Evolutionary conservation across 2,329 filamentous ascomycete species (phyloP).

Genomic region (Colletotrichum cuscutae): DNA sequence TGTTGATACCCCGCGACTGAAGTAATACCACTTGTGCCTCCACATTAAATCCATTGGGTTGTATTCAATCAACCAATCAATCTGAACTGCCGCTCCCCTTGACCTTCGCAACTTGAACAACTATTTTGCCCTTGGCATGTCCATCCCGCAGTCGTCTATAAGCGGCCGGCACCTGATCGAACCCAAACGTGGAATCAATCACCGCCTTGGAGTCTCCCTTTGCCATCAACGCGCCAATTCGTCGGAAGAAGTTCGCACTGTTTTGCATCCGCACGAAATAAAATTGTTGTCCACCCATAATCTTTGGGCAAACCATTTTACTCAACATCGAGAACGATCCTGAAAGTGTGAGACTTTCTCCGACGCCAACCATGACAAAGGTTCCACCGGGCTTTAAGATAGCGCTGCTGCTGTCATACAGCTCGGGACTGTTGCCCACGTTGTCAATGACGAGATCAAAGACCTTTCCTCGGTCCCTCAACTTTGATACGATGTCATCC

Average conservation of each 20-base stretch:
- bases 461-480: conserved; percentile 32
- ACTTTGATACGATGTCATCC: conserved; percentile 27
- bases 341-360: conserved; percentile 23
- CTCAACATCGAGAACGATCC: background rate
- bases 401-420: conserved; percentile 35
- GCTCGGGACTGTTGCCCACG: conserved; percentile 33
- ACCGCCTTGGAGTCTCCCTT: conserved; percentile 39
- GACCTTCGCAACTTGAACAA: conserved; percentile 31
- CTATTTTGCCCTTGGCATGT: conserved; percentile 40
- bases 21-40: no score
- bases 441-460: conserved; percentile 44
- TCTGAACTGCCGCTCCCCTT: no score
- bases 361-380: conserved; percentile 71
- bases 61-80: no score
- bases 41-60: no score
- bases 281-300: background rate
- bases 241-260: conserved; percentile 11
- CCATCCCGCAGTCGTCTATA: conserved; percentile 39
- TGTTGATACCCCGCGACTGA: no score
- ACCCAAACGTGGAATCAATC: conserved; percentile 38
- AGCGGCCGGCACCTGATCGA: conserved; percentile 38
- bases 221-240: conserved; percentile 39
- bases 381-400: conserved; percentile 65
- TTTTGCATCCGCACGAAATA: conserved; percentile 32
- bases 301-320: background rate